Conservation (phyloP, 331 rosid genomes). For the Prunus yedoensis region DNA sequence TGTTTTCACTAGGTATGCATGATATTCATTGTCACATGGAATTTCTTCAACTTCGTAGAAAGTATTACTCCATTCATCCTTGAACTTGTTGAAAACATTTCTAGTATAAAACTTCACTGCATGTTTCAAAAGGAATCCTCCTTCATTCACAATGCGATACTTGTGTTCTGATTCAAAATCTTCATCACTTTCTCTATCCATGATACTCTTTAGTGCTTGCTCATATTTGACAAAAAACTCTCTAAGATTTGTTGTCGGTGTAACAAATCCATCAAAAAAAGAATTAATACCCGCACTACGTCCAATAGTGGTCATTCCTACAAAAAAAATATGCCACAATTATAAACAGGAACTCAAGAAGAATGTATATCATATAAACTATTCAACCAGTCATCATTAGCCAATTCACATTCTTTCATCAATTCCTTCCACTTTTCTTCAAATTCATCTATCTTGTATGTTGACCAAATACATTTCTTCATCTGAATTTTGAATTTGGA, state of each 20-base stretch:
- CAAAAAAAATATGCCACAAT: neutral
- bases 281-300: neutral
- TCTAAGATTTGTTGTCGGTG: neutral
- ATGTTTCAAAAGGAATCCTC: neutral
- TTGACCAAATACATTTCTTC: neutral
- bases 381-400: neutral
- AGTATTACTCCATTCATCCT: neutral
- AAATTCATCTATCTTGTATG: neutral
- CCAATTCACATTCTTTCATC: neutral
- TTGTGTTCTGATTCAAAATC: neutral
- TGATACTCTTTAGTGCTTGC: neutral
- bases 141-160: neutral
- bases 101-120: neutral
- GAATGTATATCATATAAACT: neutral
- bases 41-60: neutral
- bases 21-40: neutral
- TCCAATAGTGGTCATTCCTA: neutral
- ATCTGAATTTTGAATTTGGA: neutral
- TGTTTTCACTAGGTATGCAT: neutral
- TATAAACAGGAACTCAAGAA: neutral
- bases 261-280: neutral
- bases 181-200: neutral
- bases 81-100: constrained; percentile 1
- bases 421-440: neutral
- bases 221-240: constrained; percentile 8